Base-by-base conservation (phyloP, 768 basidiomycete genomes). In the Leccinum uliginosum region DNA sequence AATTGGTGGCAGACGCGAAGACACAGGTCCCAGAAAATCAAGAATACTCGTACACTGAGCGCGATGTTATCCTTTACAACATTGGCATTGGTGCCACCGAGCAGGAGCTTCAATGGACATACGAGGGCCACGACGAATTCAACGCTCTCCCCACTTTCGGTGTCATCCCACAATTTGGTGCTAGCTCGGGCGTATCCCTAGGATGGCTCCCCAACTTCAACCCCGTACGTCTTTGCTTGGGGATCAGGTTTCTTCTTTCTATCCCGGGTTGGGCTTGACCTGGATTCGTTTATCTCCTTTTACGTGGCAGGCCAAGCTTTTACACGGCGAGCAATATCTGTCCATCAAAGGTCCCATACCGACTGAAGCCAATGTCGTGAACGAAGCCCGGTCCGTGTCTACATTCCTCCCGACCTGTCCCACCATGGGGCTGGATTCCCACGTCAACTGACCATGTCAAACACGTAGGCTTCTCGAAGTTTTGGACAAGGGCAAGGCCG, bases 321-420 rank as follows among this genome's bases (percentile, higher is more conserved):
- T 99, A 17, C 97, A 99, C 69, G 97, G 97, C 46, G 97, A 99
- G 69, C 97, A 98, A 66, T 98, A 92, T 72, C 75, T 99, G 63
- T 81, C 84, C 58, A 91, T 99, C 71, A 87, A 89, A 65, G 85
- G 76, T 2, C 86, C 89, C 0, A 90, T 98, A 58, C 95, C 96
- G 1, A 92, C 92, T 0, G 85, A 80, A 57, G 96, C 85, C 0
- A 83, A 87, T 21, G 76, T 98, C 21, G 78, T 92, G 29, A 95
- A 80, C 67, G 78, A 89, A 61, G 81, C 85, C 6, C 80, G 87
- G 86, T 85, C 68, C 19, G 66, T 57, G 38, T n/a, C 17, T 48
- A 38, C 34, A 24, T 32, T 44, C 15, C 23, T 17, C 76, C 75
- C 26, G 56, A n/a, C 27, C 45, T 26, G 24, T 24, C 45, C 8